Percentiles rank a stretch among this genome's conserved stretches.
These are phyloP conservation scores for Takashimella koratensis DNA, from an alignment of 1,284 basidiomycete species.

Conservation along the genomic window DNA sequence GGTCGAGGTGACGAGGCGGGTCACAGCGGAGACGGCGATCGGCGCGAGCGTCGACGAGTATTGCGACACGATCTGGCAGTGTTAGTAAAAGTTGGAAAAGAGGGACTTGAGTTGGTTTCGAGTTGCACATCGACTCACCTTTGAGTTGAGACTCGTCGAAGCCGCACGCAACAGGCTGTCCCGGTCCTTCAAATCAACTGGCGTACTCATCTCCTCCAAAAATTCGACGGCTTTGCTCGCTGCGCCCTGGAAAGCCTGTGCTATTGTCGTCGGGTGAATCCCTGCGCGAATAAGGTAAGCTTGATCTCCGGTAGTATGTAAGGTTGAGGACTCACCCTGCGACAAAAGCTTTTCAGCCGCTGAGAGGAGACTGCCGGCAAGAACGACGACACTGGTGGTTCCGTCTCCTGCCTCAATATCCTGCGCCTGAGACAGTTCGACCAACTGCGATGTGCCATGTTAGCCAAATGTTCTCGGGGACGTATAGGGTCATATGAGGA, in stretches of 20 bases:
- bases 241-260: constrained; percentile 91
- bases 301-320: too few relatives aligned
- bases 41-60: constrained; percentile 96
- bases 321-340: constrained; percentile 64
- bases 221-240: constrained; percentile 92
- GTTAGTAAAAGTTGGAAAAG: neutral
- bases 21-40: constrained; percentile 95
- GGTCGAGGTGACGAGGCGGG: constrained; percentile 75
- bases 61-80: constrained; percentile 87
- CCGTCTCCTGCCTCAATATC: constrained; percentile 99
- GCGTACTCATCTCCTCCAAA: constrained; percentile 86
- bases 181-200: constrained; percentile 87
- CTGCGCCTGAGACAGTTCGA: constrained; percentile 96
- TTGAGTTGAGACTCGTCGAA: constrained; percentile 93
- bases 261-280: constrained; percentile 96
- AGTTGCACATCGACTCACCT: constrained; percentile 59
- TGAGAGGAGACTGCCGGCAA: constrained; percentile 87
- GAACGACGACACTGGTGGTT: constrained; percentile 96
- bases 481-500: neutral
- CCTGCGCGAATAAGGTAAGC: too few relatives aligned
- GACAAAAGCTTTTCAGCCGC: constrained; percentile 96
- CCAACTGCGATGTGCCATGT: constrained; percentile 58
- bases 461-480: neutral
- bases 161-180: constrained; percentile 85
- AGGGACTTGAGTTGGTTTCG: neutral